Conservation (phyloP, 805 yeast species). For the Sugiyamaella mastotermitis region DNA sequence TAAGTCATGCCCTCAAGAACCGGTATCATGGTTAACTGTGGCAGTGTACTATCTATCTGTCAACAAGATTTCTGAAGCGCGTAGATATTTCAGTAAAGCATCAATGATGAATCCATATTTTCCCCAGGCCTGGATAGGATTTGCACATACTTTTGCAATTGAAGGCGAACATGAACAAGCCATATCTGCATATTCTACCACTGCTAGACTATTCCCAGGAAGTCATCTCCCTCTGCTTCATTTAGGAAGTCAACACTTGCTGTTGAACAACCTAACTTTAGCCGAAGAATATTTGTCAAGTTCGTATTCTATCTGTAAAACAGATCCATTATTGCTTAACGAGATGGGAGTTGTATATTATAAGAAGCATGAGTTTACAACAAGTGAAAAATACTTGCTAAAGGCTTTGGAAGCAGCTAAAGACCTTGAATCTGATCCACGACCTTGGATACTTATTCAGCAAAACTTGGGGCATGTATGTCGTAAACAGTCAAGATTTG, state of each 20-base stretch:
- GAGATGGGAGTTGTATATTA: slow-evolving; percentile 91
- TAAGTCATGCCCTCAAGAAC: slow-evolving; percentile 71
- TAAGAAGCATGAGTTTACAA: slow-evolving; percentile 59
- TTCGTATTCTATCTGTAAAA: slow-evolving; percentile 69
- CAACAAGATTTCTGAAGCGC: slow-evolving; percentile 69
- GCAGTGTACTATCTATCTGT: slow-evolving; percentile 83
- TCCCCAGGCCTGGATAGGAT: slow-evolving; percentile 97
- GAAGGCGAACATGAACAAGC: slow-evolving; percentile 99
- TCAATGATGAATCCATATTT: slow-evolving; percentile 82
- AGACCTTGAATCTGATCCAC: slow-evolving; percentile 67
- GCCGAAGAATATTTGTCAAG: slow-evolving; percentile 82
- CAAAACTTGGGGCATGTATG: slow-evolving; percentile 86
- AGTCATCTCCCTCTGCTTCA: slow-evolving; percentile 85
- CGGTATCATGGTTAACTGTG: slow-evolving; percentile 87
- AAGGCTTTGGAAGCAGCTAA: slow-evolving; percentile 68
- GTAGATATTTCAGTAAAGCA: slow-evolving; percentile 83
- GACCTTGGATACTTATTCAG: slow-evolving; percentile 79
- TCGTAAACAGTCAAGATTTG: slow-evolving; percentile 54
- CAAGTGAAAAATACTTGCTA: slow-evolving; percentile 64
- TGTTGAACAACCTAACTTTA: slow-evolving; percentile 72
- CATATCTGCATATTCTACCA: slow-evolving; percentile 92
- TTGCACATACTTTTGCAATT: slow-evolving; percentile 95
- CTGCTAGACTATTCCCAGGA: slow-evolving; percentile 70
- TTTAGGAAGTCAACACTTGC: slow-evolving; percentile 93
- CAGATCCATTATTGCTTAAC: slow-evolving; percentile 82